These are phyloP conservation scores for Penicillium sp. DNA, from an alignment of 2,329 filamentous ascomycete species.

Conservation along the genomic window DNA sequence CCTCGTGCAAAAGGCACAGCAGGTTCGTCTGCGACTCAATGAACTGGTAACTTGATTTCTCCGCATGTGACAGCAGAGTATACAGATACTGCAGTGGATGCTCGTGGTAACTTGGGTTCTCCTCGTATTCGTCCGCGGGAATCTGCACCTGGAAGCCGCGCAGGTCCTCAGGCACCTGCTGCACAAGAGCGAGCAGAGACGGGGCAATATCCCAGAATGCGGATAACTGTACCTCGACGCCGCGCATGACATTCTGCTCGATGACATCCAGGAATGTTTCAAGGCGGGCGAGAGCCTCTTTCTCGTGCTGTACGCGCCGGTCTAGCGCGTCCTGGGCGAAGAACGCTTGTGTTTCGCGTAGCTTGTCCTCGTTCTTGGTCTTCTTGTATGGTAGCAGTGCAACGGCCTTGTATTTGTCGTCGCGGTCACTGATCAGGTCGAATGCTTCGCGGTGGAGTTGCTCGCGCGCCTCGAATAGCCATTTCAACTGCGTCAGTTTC, in stretches of 20 bases:
- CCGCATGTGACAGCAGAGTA: slow-evolving; percentile 75
- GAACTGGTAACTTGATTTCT: slow-evolving; percentile 93
- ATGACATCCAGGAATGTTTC: slow-evolving; percentile 74
- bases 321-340: slow-evolving; percentile 74
- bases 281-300: slow-evolving; percentile 67
- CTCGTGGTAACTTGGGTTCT: slow-evolving; percentile 75
- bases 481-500: slow-evolving; percentile 90
- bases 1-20: slow-evolving; percentile 84
- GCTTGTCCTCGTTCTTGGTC: slow-evolving; percentile 69
- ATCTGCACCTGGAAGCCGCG: slow-evolving; percentile 68
- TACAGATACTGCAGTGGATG: slow-evolving; percentile 91
- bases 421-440: slow-evolving; percentile 77
- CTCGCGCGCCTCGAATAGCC: slow-evolving; percentile 95
- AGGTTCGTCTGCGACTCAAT: slow-evolving; percentile 93
- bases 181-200: slow-evolving; percentile 69
- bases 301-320: slow-evolving; percentile 66
- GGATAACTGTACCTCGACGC: slow-evolving; percentile 84
- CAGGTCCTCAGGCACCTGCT: slow-evolving; percentile 65
- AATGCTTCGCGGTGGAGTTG: slow-evolving; percentile 78
- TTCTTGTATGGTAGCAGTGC: slow-evolving; percentile 78
- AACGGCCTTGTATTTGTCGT: slow-evolving; percentile 79
- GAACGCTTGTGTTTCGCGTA: slow-evolving; percentile 73
- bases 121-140: slow-evolving; percentile 69
- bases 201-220: slow-evolving; percentile 99
- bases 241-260: slow-evolving; percentile 78